phyloP scores from a whole-genome alignment of 352 stramenopile genomes.

The Aphanomyces invadans region DNA sequence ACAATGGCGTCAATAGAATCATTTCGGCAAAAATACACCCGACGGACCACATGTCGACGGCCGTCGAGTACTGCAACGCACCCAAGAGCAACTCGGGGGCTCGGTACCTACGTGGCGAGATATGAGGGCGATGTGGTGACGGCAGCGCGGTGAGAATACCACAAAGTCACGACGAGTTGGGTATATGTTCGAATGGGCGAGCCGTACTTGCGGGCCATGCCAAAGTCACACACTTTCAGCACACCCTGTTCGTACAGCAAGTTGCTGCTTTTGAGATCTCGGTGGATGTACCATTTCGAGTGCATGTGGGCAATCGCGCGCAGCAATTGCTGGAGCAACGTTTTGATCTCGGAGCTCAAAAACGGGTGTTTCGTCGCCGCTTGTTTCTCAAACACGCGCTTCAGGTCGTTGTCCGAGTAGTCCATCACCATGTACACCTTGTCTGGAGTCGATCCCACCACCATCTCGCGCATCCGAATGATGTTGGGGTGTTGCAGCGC shows the following conservation, averaged over 20 bases:
- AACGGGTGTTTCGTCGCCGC: slow-evolving; percentile 61
- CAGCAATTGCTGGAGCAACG: slow-evolving; percentile 89
- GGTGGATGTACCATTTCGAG: slow-evolving; percentile 88
- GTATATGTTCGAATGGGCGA: slow-evolving; percentile 77
- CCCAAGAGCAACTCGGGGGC: slow-evolving; percentile 90
- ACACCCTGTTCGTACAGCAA: slow-evolving; percentile 89
- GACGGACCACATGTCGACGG: slow-evolving; percentile 95
- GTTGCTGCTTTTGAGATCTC: slow-evolving; percentile 98
- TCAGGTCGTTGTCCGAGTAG: slow-evolving; percentile 82
- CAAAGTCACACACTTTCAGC: slow-evolving; percentile 84
- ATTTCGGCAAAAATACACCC: slow-evolving; percentile 97
- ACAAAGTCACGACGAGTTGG: slow-evolving; percentile 91
- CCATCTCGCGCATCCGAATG: slow-evolving; percentile 81
- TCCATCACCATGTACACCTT: slow-evolving; percentile 92
- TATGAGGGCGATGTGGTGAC: background rate
- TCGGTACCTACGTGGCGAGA: slow-evolving; percentile 48
- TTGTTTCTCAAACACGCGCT: slow-evolving; percentile 76
- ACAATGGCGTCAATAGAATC: slow-evolving; percentile 87
- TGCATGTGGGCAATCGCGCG: slow-evolving; percentile 88
- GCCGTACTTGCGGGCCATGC: slow-evolving; percentile 72
- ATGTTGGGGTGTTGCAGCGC: slow-evolving; percentile 83
- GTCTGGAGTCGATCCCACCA: slow-evolving; percentile 75
- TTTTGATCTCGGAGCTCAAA: slow-evolving; percentile 90
- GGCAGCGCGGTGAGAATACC: slow-evolving; percentile 28
- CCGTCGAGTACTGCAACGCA: slow-evolving; percentile 86